Evolutionary conservation across 768 basidiomycete genomes (phyloP).

Genomic region (Fomitopsis serialis): DNA sequence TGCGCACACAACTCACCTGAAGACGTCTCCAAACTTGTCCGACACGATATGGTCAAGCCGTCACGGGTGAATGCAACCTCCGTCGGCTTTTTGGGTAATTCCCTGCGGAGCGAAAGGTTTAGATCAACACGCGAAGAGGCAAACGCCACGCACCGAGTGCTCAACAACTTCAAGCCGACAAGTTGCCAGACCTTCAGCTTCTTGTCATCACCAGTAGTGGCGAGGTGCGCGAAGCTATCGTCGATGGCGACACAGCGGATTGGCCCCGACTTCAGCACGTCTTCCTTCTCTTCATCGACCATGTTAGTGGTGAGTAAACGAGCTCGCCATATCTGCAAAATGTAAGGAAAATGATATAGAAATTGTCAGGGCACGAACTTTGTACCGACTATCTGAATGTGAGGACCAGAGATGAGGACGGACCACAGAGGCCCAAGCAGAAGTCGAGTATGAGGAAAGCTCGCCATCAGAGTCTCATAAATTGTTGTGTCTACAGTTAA

Average conservation of each 20-base stretch:
- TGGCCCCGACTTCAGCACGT: conserved; percentile 43
- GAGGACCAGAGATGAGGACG: conserved; percentile 40
- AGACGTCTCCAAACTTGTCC: conserved; percentile 95
- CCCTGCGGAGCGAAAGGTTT: too few relatives aligned
- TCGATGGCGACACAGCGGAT: conserved; percentile 57
- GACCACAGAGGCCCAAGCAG: background rate
- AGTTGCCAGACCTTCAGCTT: conserved; percentile 69
- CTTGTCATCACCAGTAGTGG: conserved; percentile 78
- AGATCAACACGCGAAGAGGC: too few relatives aligned
- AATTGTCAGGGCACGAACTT: conserved; percentile 34
- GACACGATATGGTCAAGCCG: conserved; percentile 69
- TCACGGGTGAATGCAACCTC: conserved; percentile 56
- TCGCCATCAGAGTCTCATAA: conserved; percentile 7
- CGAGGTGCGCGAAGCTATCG: conserved; percentile 38
- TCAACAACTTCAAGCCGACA: conserved; percentile 48
- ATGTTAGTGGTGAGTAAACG: conserved; percentile 38
- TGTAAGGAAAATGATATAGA: background rate
- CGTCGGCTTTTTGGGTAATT: conserved; percentile 81
- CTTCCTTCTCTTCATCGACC: conserved; percentile 24
- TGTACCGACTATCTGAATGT: conserved; percentile 55
- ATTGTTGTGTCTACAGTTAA: too few relatives aligned
- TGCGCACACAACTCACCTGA: conserved; percentile 45
- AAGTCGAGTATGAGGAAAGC: conserved; percentile 10
- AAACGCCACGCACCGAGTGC: conserved; percentile 60
- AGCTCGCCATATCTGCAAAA: conserved; percentile 46